Evolutionary conservation across 2,329 filamentous ascomycete species (phyloP), one percentile per base, ranked within the genome.

Genomic region (Venturia carpophila): DNA sequence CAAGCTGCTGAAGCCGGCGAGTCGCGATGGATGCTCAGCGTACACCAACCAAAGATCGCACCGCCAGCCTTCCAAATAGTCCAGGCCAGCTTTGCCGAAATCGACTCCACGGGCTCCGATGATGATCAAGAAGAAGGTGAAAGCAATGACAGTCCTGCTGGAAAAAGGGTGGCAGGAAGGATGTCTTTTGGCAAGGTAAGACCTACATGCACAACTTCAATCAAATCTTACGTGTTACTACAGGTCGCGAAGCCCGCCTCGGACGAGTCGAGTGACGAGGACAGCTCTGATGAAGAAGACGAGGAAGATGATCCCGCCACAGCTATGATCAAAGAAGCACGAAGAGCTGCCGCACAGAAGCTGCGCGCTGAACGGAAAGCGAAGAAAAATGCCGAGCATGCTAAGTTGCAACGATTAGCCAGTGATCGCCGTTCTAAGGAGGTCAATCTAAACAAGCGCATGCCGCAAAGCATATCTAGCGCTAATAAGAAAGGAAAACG

Each of bases 11-110:
- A 84, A 68, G 77, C 83, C 55, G 85, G 87, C 63, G 90, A 92
- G 73, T 88, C 87, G 21, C 86, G 87, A 73, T 93, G 90, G 90
- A 87, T 90, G 21, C 77, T 92, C 65, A 86, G 85, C 67, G 81
- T 84, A 63, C 77, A 79, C 60, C 75, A 80, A 64, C 70, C 73
- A 78, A 71, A 76, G 49, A 78, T 70, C 42, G 71, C 74, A 62
- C 73, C 74, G 17, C 71, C 84, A 64, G 69, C 70, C 15, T 64
- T 68, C 39, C 69, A 79, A 68, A 45, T 92, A 43, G 82, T 90
- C 60, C 86, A 86, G 68, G 81, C 82, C 66, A 83, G 84, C 21
- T 87, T 81, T 73, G 81, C 82, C 13, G 76, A 76, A 64, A 75
- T 84, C 42, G 82, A 83, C 70, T 69, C 69, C 27, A 68, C 70